Percentiles rank a stretch among this genome's conserved stretches.
These are phyloP conservation scores for Begonia masoniana DNA, from an alignment of 306 rosid genomes.

Conservation along the genomic window DNA sequence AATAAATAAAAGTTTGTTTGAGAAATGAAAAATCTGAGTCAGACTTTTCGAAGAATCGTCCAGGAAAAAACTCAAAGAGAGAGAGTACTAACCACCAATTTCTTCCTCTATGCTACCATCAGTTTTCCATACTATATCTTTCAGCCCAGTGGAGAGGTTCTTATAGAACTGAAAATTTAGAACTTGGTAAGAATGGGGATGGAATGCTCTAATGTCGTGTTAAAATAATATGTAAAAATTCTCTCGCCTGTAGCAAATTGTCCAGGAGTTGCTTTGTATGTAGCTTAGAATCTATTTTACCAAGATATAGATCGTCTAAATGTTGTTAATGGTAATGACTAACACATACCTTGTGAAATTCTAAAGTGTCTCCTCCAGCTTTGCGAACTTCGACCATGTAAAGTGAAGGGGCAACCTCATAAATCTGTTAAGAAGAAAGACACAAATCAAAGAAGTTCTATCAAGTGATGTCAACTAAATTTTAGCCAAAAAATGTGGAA, in stretches of 20 bases:
- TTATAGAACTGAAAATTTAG: constrained; percentile 15
- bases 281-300: neutral
- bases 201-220: too few relatives aligned
- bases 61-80: too few relatives aligned
- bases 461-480: neutral
- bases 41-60: too few relatives aligned
- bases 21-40: too few relatives aligned
- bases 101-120: constrained; percentile 35
- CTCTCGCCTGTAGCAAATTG: too few relatives aligned
- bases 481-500: neutral
- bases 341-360: constrained; percentile 64
- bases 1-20: too few relatives aligned
- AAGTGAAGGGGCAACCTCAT: constrained; percentile 89
- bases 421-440: constrained; percentile 35
- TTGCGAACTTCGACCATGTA: constrained; percentile 92
- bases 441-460: constrained; percentile 7
- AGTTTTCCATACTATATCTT: constrained; percentile 57
- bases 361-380: constrained; percentile 81
- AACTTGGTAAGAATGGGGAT: too few relatives aligned
- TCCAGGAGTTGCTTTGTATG: too few relatives aligned
- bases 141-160: constrained; percentile 31
- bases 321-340: too few relatives aligned
- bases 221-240: too few relatives aligned
- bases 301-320: too few relatives aligned
- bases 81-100: constrained; percentile 24